phyloP scores from a whole-genome alignment of 306 rosid species.

The Comarum palustre region DNA sequence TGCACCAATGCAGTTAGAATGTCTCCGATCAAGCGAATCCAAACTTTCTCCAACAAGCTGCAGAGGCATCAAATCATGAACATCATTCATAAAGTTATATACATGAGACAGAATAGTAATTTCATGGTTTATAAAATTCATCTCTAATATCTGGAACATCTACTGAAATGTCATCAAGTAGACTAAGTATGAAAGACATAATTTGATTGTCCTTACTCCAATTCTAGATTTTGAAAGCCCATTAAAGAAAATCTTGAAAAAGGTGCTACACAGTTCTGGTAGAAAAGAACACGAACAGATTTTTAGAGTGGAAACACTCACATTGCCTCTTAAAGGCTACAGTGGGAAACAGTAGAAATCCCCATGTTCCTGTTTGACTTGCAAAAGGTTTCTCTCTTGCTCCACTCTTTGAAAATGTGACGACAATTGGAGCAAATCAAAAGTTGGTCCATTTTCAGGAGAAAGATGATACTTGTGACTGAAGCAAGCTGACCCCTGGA shows the following conservation, averaged over 20 bases:
- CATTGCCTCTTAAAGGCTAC: slow-evolving; percentile 28
- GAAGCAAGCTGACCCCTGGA: slow-evolving; percentile 23
- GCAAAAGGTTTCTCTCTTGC: slow-evolving; percentile 48
- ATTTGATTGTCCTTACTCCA: neutral
- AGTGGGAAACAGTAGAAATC: slow-evolving; percentile 45
- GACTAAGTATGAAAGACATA: neutral
- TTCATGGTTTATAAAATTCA: neutral
- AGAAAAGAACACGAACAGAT: neutral
- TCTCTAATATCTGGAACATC: slow-evolving; percentile 4
- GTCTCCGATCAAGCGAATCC: slow-evolving; percentile 19
- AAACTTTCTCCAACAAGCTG: slow-evolving; percentile 25
- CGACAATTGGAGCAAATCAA: slow-evolving; percentile 65
- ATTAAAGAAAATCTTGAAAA: neutral
- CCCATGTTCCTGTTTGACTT: slow-evolving; percentile 51
- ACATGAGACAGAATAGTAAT: slow-evolving; percentile 1
- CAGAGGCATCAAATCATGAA: slow-evolving; percentile 5
- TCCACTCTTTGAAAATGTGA: slow-evolving; percentile 80
- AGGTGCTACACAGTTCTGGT: slow-evolving; percentile 10
- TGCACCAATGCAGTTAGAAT: neutral
- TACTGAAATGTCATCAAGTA: neutral
- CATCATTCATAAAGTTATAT: neutral
- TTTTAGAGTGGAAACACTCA: slow-evolving; percentile 23
- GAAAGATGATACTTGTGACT: slow-evolving; percentile 30
- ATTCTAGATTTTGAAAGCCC: neutral
- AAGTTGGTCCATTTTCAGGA: slow-evolving; percentile 43